Conservation (phyloP, 768 basidiomycete genomes). For the Xerocomellus amylosporus region DNA sequence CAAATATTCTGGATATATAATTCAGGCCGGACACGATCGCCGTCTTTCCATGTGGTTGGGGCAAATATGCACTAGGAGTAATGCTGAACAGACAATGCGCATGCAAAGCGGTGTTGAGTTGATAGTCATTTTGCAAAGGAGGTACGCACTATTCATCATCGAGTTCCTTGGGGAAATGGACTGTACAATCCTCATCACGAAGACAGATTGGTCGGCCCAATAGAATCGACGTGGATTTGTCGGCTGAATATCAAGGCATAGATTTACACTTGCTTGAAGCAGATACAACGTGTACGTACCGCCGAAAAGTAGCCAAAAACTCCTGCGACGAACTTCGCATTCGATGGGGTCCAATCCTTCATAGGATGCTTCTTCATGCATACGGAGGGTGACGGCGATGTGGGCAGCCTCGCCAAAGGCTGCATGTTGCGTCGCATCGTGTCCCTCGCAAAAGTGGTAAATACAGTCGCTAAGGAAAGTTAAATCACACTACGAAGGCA, state of each 20-base stretch:
- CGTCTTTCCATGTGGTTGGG: conserved; percentile 85
- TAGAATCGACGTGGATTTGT: conserved; percentile 86
- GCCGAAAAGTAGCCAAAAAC: conserved; percentile 88
- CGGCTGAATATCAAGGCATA: conserved; percentile 46
- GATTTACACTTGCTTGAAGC: background rate
- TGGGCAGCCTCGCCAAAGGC: conserved; percentile 86
- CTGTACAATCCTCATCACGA: conserved; percentile 87
- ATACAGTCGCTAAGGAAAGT: conserved; percentile 59
- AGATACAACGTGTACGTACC: conserved; percentile 45
- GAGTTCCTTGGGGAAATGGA: conserved; percentile 83
- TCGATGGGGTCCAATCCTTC: conserved; percentile 83
- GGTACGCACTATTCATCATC: conserved; percentile 83
- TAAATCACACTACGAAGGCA: conserved; percentile 1
- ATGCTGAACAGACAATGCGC: conserved; percentile 48
- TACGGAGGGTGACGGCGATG: conserved; percentile 75
- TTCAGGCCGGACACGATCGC: conserved; percentile 84
- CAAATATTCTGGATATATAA: conserved; percentile 83
- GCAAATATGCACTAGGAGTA: conserved; percentile 77
- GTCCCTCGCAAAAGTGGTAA: conserved; percentile 87
- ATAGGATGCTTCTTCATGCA: conserved; percentile 86
- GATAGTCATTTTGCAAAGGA: conserved; percentile 21
- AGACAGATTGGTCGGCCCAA: conserved; percentile 82
- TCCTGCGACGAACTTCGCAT: conserved; percentile 79
- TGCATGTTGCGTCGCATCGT: conserved; percentile 83
- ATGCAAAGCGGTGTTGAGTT: conserved; percentile 25